These are phyloP conservation scores for Brassica carinata DNA, from an alignment of 345 rosid genomes.

Conservation along the genomic window DNA sequence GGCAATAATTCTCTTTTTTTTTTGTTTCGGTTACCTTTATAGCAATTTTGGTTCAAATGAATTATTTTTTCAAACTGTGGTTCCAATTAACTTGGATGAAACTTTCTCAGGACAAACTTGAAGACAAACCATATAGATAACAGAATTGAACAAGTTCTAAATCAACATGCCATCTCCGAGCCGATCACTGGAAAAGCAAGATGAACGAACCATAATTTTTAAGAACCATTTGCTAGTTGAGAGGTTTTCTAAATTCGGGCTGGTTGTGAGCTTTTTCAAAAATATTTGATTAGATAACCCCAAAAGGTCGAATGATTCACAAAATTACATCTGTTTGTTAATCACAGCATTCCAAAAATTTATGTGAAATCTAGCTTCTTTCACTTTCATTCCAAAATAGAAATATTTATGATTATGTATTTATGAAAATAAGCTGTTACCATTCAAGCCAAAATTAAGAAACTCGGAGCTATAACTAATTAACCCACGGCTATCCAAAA, in stretches of 20 bases:
- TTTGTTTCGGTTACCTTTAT: no score
- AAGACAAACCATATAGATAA: not conserved
- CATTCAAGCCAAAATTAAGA: not conserved
- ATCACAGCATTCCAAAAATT: not conserved
- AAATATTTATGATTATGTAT: not conserved
- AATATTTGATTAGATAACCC: not conserved
- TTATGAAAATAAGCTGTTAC: not conserved
- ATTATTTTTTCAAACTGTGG: no score
- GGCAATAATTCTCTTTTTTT: no score
- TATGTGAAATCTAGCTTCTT: not conserved
- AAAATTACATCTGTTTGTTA: not conserved
- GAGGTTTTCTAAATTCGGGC: not conserved
- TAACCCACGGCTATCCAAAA: not conserved
- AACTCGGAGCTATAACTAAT: not conserved
- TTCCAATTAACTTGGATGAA: not conserved
- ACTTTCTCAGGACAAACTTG: not conserved
- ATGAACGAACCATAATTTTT: not conserved
- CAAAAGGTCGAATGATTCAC: not conserved
- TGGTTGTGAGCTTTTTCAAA: not conserved
- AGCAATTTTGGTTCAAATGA: no score
- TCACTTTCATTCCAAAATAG: not conserved
- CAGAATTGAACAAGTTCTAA: not conserved
- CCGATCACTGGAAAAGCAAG: not conserved
- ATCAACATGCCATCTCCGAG: not conserved
- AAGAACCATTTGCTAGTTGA: not conserved